Conservation (phyloP, 176 grass and related monocot genomes). For the Aegilops longissima region DNA sequence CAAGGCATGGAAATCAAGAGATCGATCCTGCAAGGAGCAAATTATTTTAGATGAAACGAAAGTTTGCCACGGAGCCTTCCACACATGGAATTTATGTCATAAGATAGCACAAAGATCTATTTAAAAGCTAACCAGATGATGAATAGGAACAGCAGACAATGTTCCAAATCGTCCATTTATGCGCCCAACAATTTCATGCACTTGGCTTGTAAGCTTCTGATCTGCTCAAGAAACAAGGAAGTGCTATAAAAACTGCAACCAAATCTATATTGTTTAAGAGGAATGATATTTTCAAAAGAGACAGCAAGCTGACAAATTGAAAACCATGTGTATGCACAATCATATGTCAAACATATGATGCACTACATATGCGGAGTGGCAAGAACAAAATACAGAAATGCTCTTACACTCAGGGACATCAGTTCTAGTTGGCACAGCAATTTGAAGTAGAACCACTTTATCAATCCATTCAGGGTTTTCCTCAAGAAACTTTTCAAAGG, state of each 20-base stretch:
- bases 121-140: slow-evolving; percentile 79
- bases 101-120: not conserved
- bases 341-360: slow-evolving; percentile 5
- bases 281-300: not conserved
- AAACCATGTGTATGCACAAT: not conserved
- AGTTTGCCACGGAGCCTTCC: not conserved
- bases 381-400: slow-evolving; percentile 23
- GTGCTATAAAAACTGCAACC: not conserved
- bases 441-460: slow-evolving; percentile 94
- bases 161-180: slow-evolving; percentile 99
- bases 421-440: slow-evolving; percentile 98
- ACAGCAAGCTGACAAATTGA: slow-evolving; percentile 1
- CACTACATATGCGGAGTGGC: slow-evolving; percentile 9
- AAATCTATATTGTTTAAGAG: not conserved
- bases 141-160: slow-evolving; percentile 93
- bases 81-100: not conserved
- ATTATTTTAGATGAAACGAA: slow-evolving; percentile 31
- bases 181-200: slow-evolving; percentile 98
- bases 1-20: slow-evolving; percentile 89
- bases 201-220: slow-evolving; percentile 99
- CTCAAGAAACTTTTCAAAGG: slow-evolving; percentile 99
- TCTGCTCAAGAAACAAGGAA: slow-evolving; percentile 51
- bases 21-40: slow-evolving; percentile 78
- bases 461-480: slow-evolving; percentile 83
- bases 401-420: slow-evolving; percentile 95